These are phyloP conservation scores for Ustilago xerochloae DNA, from an alignment of 1,284 basidiomycete genomes.

Conservation along the genomic window DNA sequence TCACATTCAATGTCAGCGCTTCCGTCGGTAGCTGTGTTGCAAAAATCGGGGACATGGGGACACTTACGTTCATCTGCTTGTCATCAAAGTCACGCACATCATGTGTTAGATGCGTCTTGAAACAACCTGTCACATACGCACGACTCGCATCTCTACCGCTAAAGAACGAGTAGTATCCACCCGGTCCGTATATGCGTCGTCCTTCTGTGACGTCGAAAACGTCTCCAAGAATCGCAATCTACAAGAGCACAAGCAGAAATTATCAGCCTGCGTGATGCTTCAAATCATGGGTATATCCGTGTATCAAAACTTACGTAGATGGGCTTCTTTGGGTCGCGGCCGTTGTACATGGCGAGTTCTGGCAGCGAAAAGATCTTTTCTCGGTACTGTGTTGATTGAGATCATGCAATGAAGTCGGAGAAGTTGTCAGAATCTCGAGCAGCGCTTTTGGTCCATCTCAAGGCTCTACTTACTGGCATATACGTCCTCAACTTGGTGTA, in stretches of 20 bases:
- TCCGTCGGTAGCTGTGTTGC: not conserved
- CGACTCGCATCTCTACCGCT: slow-evolving; percentile 64
- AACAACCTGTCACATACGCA: slow-evolving; percentile 67
- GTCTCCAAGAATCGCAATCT: slow-evolving; percentile 78
- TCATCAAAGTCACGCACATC: slow-evolving; percentile 62
- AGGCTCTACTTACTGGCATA: slow-evolving; percentile 55
- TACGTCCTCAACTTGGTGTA: slow-evolving; percentile 59
- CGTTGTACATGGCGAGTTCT: slow-evolving; percentile 80
- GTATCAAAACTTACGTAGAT: slow-evolving; percentile 82
- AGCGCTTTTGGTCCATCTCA: not conserved
- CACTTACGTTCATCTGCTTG: slow-evolving; percentile 51
- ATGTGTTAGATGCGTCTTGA: slow-evolving; percentile 63
- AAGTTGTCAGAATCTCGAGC: not conserved
- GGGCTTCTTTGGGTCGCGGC: slow-evolving; percentile 76
- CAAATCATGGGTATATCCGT: too few relatives aligned
- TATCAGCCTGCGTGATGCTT: not conserved
- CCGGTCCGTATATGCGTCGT: slow-evolving; percentile 80
- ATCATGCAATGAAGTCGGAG: not conserved
- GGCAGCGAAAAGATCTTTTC: slow-evolving; percentile 79
- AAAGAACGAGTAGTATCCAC: slow-evolving; percentile 63
- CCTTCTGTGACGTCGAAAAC: slow-evolving; percentile 89
- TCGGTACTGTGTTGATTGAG: slow-evolving; percentile 24
- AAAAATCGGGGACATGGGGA: not conserved
- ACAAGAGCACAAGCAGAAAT: not conserved
- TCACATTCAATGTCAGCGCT: slow-evolving; percentile 2